A percentile compares a stretch with the other conserved stretches of the same genome.
phyloP scores from a whole-genome alignment of 176 grass and related monocot genomes.

The Saccharum spontaneum region DNA sequence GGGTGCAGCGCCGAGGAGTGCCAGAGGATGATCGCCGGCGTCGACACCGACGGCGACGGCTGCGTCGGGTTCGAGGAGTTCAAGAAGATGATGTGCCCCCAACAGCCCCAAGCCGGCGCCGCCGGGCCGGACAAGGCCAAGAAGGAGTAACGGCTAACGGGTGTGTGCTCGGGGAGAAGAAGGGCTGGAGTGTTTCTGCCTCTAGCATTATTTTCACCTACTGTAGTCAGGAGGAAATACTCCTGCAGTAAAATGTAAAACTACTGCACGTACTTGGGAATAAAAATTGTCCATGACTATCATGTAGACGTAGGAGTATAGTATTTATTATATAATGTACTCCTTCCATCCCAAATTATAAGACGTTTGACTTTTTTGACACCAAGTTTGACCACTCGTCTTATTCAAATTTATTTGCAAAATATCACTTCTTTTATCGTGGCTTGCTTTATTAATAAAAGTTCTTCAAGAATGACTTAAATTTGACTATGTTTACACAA shows the following conservation, averaged over 20 bases:
- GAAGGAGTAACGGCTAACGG: slow-evolving; percentile 29
- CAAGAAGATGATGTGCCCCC: slow-evolving; percentile 73
- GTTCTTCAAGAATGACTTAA: too few species aligned
- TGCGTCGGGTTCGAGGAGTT: slow-evolving; percentile 84
- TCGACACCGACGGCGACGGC: slow-evolving; percentile 76
- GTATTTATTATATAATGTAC: background rate
- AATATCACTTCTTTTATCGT: too few species aligned
- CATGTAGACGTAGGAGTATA: background rate
- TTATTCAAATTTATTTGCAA: too few species aligned
- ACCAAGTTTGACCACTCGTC: too few species aligned
- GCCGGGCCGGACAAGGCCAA: slow-evolving; percentile 16
- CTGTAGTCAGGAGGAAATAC: background rate
- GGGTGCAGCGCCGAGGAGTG: slow-evolving; percentile 59
- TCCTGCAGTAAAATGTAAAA: background rate
- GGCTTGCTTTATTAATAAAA: too few species aligned
- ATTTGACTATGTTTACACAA: too few species aligned
- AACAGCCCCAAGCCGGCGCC: background rate
- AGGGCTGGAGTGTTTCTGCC: background rate
- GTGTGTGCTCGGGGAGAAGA: background rate
- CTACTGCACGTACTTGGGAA: background rate
- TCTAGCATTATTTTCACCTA: background rate
- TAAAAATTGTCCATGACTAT: background rate
- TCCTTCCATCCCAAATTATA: too few species aligned
- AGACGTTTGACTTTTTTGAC: too few species aligned
- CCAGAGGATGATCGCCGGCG: slow-evolving; percentile 67